These are phyloP conservation scores for Handroanthus guayacan DNA, from an alignment of 257 asterid species.

Conservation along the genomic window DNA sequence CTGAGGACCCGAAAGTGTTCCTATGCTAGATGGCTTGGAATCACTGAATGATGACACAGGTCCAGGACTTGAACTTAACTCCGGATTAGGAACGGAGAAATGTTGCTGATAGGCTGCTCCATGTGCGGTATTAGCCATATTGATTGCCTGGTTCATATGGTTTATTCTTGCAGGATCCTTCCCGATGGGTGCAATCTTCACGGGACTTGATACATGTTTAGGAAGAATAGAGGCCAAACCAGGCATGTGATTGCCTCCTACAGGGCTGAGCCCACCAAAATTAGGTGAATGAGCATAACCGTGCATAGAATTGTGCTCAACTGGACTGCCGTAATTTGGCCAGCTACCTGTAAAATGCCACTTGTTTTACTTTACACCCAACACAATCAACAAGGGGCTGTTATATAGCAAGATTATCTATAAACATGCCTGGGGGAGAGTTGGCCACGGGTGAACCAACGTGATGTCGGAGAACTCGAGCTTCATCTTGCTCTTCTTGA, in stretches of 20 bases:
- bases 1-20: conserved; percentile 93
- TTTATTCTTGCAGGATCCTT: conserved; percentile 68
- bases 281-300: conserved; percentile 64
- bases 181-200: conserved; percentile 90
- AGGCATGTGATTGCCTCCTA: conserved; percentile 58
- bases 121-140: conserved; percentile 32
- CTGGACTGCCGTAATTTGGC: conserved; percentile 87
- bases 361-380: conserved; percentile 16
- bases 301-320: conserved; percentile 63
- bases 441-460: conserved; percentile 84
- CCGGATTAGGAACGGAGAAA: conserved; percentile 56
- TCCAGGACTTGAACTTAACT: conserved; percentile 65
- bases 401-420: background rate
- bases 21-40: conserved; percentile 72
- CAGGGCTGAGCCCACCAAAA: conserved; percentile 64
- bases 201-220: conserved; percentile 67
- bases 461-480: conserved; percentile 63
- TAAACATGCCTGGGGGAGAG: conserved; percentile 87
- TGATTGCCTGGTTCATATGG: conserved; percentile 41
- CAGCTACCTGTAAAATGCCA: conserved; percentile 64
- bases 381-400: background rate
- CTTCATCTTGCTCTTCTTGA: conserved; percentile 92
- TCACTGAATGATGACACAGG: conserved; percentile 61
- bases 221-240: conserved; percentile 94
- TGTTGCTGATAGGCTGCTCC: conserved; percentile 51